phyloP scores from a whole-genome alignment of 1,139 yeast genomes.

The Hansenula lynferdii region DNA sequence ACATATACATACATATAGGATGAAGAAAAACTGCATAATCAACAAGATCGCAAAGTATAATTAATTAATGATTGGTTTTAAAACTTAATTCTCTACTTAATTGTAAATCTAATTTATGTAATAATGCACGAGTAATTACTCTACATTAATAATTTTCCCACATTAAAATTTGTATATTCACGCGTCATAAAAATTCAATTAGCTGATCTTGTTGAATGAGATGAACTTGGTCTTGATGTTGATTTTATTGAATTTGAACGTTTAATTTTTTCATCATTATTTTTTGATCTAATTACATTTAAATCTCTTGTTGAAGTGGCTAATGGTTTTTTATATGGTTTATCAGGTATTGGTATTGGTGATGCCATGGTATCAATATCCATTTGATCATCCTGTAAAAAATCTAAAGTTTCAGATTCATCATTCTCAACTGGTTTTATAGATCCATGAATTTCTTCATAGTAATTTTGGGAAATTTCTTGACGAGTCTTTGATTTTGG shows the following conservation, averaged over 20 bases:
- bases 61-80: too few species aligned
- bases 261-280: background rate
- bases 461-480: slow-evolving; percentile 9
- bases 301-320: slow-evolving; percentile 1
- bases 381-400: too few species aligned
- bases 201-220: background rate
- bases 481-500: slow-evolving; percentile 15
- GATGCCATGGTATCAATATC: slow-evolving; percentile 13
- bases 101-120: too few species aligned
- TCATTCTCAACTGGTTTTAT: too few species aligned
- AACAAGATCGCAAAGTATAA: too few species aligned
- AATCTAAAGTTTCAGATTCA: too few species aligned
- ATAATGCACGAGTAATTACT: too few species aligned
- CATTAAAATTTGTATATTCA: background rate
- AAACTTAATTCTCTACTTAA: too few species aligned
- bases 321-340: slow-evolving; percentile 14
- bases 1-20: too few species aligned
- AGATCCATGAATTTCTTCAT: too few species aligned
- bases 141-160: too few species aligned
- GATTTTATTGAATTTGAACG: background rate
- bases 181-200: background rate
- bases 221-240: background rate
- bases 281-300: background rate
- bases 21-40: too few species aligned
- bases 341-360: slow-evolving; percentile 27